phyloP scores from a whole-genome alignment of 495 filamentous ascomycete species.

The Penicillium maclennaniae region DNA sequence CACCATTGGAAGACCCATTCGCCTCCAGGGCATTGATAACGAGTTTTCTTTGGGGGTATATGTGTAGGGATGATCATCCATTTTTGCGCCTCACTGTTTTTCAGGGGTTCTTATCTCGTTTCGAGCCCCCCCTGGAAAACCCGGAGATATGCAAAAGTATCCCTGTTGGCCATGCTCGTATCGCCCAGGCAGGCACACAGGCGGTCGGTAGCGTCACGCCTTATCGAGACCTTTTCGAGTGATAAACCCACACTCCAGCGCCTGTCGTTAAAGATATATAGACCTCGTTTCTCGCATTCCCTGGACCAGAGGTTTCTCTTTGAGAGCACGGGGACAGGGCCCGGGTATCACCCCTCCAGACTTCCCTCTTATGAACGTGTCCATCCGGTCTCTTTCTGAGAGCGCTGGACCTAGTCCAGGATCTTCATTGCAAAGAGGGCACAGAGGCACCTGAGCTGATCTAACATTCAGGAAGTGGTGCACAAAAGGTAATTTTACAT shows the following conservation, averaged over 20 bases:
- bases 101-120: conserved; percentile 3
- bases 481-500: conserved; percentile 4
- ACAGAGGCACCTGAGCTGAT: no score
- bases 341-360: not conserved
- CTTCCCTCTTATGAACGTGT: not conserved
- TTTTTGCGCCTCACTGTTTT: not conserved
- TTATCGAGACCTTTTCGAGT: conserved; percentile 19
- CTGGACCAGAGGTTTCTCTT: not conserved
- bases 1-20: not conserved
- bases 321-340: not conserved
- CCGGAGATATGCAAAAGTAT: not conserved
- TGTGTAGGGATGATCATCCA: not conserved
- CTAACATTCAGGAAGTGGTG: no score
- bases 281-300: not conserved
- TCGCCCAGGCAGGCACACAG: conserved; percentile 6
- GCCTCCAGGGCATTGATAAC: not conserved
- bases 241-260: conserved; percentile 14
- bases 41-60: not conserved
- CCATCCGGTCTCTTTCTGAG: not conserved
- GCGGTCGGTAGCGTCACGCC: conserved; percentile 12
- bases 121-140: not conserved
- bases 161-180: conserved; percentile 2
- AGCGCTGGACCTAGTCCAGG: not conserved
- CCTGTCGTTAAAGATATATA: conserved; percentile 8
- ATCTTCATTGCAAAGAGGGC: not conserved